A percentile compares a stretch with the other conserved stretches of the same genome.
These are phyloP conservation scores for Heterobasidion parviporum DNA, from an alignment of 1,284 basidiomycete genomes.

Conservation along the genomic window DNA sequence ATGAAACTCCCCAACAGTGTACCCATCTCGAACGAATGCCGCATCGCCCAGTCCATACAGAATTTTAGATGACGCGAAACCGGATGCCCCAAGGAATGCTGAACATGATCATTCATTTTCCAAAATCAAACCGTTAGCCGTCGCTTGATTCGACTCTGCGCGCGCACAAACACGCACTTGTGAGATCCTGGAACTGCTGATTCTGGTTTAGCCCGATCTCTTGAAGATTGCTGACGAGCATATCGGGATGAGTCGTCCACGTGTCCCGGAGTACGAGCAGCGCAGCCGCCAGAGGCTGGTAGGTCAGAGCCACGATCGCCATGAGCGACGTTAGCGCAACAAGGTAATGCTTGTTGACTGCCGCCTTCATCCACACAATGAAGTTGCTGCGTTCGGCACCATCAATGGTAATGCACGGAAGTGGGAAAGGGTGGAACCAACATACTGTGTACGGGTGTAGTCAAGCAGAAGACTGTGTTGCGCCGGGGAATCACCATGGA, in stretches of 20 bases:
- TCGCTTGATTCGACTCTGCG: neutral
- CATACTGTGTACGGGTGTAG: slow-evolving; percentile 42
- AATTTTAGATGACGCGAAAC: slow-evolving; percentile 40
- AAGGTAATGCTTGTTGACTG: slow-evolving; percentile 37
- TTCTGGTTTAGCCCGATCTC: slow-evolving; percentile 36
- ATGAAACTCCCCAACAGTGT: slow-evolving; percentile 37
- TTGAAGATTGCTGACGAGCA: slow-evolving; percentile 21
- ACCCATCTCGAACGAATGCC: slow-evolving; percentile 32
- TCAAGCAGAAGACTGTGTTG: slow-evolving; percentile 41
- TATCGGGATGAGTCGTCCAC: slow-evolving; percentile 28
- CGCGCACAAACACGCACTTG: slow-evolving; percentile 24
- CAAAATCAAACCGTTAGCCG: neutral
- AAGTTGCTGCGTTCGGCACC: slow-evolving; percentile 27
- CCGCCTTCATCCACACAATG: slow-evolving; percentile 34
- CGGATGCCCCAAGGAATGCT: slow-evolving; percentile 46
- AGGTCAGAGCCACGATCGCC: slow-evolving; percentile 34
- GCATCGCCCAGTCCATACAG: slow-evolving; percentile 36
- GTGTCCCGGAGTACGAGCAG: slow-evolving; percentile 37
- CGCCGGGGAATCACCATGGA: slow-evolving; percentile 41
- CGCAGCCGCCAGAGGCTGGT: slow-evolving; percentile 43
- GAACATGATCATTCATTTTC: neutral
- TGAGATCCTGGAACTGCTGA: slow-evolving; percentile 34
- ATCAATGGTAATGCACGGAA: neutral
- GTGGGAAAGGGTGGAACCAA: neutral
- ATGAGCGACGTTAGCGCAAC: slow-evolving; percentile 38